Evolutionary conservation across 2,329 filamentous ascomycete genomes (phyloP), one percentile per base, ranked within the genome.

Genomic region (Aspergillus sojae): DNA sequence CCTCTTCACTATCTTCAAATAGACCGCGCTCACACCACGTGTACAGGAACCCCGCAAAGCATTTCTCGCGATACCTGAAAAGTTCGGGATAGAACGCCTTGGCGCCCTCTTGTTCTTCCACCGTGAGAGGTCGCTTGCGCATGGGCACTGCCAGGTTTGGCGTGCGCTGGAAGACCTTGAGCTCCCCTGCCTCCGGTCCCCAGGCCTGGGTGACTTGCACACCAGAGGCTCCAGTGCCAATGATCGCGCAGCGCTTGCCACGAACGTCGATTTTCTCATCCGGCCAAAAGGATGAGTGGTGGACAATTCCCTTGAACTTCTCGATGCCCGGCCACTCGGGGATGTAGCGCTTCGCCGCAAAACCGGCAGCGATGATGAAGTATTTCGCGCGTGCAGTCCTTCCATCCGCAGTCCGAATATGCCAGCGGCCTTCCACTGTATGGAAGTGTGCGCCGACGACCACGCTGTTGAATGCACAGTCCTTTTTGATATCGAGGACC

Each of bases 61-160:
- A 85, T 23, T 73, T 83, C 68, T 84, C 79, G 2, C 87, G 83
- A 39, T 79, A 74, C 32, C 76, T 76, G 71, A 87, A 90, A 2
- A 90, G 77, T 57, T 83, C 77, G 0, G 77, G 79, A 57, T 86
- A 86, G 41, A 72, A 75, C 9, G 65, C 67, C 67, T 85, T 84
- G 26, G 68, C 71, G 2, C 70, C 70, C 28, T 85, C 76, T 68
- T 89, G 85, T 64, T 87, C 83, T 62, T 83, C 79, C 12, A 72
- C 76, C 0, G 80, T 82, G 32, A 89, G 76, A 0, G 76, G 46
- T 2, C 79, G 76, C 62, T 84, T 82, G 2, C 82, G 80, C 86
- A 91, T 89, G 0, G 88, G 88, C 0, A 91, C 69, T 0, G 86
- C 86, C 7, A 89, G 78, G 63, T 91, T 91, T 0, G 89, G 88